Base-by-base conservation (phyloP, 1,284 basidiomycete genomes). In the Boletus putidus region DNA sequence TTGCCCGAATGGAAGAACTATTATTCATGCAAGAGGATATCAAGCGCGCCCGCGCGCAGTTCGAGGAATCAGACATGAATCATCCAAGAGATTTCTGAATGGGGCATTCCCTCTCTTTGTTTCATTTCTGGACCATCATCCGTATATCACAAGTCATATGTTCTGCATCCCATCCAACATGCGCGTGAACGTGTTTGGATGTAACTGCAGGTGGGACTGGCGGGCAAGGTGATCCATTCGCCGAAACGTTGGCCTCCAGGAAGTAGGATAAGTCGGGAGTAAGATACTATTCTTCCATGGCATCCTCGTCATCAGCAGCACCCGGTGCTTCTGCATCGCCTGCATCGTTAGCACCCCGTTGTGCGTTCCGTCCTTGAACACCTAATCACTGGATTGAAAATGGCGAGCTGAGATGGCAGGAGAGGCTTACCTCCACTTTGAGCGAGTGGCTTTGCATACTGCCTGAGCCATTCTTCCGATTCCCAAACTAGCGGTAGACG, bases 11-110 rank as follows among this genome's bases (percentile, higher is more conserved):
- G 84, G 92, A 95, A 72, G 92, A 95, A 72, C 77, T 95, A 39
- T 72, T 94, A 33, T 92, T 93, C 78, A 92, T 94, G 88, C 91
- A 94, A 70, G 91, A 94, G 71, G 92, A 93, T 65, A 94, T 94
- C 75, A 91, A 92, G 69, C 85, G 91, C n/a, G 92, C 92, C 14
- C 82, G 91, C 45, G 85, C 87, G 12, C 86, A 91, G 70, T 92
- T 92, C 63, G 83, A 87, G 50, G 87, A 88, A 60, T 78, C 80
- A 49, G 85, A 88, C 62, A 79, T 85, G 64, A 80, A 78, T 48
- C 80, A 83, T 61, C 76, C 80, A 49, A 78, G 70, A 61, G 77
- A 81, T 49, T 79, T 79, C 65, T 78, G 68, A 70, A 40, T 44
- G 47, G 25, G 42, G 43, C n/a, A 36, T 25, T 20, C 42, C 21